Conservation (phyloP, 2,329 filamentous ascomycete species). For the Pseudogymnoascus sp. region DNA sequence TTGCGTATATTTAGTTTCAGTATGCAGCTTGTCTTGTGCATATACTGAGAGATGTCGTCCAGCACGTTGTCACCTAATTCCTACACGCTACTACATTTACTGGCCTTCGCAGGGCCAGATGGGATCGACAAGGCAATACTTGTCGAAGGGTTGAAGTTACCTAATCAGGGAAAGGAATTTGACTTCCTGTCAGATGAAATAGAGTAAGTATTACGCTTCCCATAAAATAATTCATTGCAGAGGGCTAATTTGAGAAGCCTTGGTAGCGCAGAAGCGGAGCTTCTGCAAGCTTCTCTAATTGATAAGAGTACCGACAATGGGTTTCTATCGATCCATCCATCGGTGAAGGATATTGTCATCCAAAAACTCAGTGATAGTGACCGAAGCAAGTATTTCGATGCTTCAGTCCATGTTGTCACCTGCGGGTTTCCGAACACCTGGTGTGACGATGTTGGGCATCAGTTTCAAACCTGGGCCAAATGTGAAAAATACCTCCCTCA, state of each 20-base stretch:
- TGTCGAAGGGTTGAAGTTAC: slow-evolving; percentile 14
- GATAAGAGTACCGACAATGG: slow-evolving; percentile 17
- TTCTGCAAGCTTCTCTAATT: slow-evolving; percentile 21
- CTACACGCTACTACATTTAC: slow-evolving; percentile 20
- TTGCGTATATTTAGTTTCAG: too few relatives aligned
- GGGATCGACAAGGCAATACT: slow-evolving; percentile 24
- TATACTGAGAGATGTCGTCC: slow-evolving; percentile 25
- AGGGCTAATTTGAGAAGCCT: slow-evolving; percentile 13
- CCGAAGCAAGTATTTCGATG: slow-evolving; percentile 19
- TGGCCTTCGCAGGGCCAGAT: slow-evolving; percentile 28
- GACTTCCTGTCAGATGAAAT: slow-evolving; percentile 25
- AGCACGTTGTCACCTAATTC: slow-evolving; percentile 20
- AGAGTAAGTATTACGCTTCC: slow-evolving; percentile 20
- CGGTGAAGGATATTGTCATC: slow-evolving; percentile 21
- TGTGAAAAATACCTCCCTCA: slow-evolving; percentile 28
- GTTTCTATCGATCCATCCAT: slow-evolving; percentile 22
- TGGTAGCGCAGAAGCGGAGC: slow-evolving; percentile 18
- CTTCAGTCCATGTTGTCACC: slow-evolving; percentile 20
- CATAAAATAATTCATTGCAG: neutral
- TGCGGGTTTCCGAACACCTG: slow-evolving; percentile 26
- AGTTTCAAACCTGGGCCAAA: slow-evolving; percentile 23
- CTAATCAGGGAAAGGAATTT: slow-evolving; percentile 17
- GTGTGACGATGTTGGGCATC: slow-evolving; percentile 23
- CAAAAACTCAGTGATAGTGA: slow-evolving; percentile 13
- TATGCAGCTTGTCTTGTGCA: too few relatives aligned